Base-by-base conservation (phyloP, 106 monocot genomes). In the Platanthera zijinensis region DNA sequence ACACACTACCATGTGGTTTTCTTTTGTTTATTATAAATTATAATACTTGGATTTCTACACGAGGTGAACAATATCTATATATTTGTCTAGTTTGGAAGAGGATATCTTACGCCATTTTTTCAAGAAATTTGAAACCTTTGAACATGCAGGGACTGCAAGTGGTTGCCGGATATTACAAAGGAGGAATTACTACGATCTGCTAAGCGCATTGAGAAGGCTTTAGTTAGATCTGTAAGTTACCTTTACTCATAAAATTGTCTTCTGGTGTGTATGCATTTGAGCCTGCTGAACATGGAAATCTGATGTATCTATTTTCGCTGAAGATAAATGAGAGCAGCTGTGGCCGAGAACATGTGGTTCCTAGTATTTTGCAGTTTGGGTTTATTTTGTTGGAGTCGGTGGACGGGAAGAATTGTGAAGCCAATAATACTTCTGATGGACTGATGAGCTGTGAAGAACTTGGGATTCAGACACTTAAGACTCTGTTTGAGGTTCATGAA, bases 301-400 rank as follows among this genome's bases (percentile, higher is more conserved):
- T 25, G 32, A 66, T 66, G 66, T 14, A 56, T 14, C 19, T 53
- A 2, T 48, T 4, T 12, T 46, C 80, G 71, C 10, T 78, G 32
- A 69, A 97, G 97, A 80, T 91, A 5, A 88, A 83, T 73, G 91
- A 91, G 81, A 89, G 86, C 76, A 91, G 74, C 61, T 79, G 50
- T 75, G 97, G 97, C 4, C 80, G 89, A 75, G 97, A 97, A 77
- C 89, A 97, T 72, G 78, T 89, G 7, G 73, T 94, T 14, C 91
- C 97, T 14, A 89, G 91, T 82, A 85, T 89, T 68, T 91, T 97
- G 13, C 89, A 94, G 52, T 76, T 94, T 53, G 89, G 91, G 12
- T 94, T 94, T 91, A 69, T 83, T 57, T 75, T 97, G 82, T 82
- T 97, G 54, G 97, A 90, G 51, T 80, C 75, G 8, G 78, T 56